Evolutionary conservation across 345 rosid species (phyloP), one percentile per base, ranked within the genome.

Genomic region (Murraya paniculata): DNA sequence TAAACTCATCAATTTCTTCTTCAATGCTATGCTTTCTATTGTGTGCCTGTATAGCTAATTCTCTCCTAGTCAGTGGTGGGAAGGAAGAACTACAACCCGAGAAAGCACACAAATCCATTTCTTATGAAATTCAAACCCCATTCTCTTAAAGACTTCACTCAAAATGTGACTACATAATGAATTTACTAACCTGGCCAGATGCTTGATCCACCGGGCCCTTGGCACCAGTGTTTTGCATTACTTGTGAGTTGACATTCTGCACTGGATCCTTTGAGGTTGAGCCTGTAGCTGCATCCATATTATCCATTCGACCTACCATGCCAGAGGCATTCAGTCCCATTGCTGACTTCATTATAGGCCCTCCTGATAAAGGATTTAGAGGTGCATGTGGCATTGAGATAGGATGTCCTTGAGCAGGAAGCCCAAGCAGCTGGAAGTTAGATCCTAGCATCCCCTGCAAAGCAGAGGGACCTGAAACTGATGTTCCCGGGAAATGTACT

Each of bases 381-480:
- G 89, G 83, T 68, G 84, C 72, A 73, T 68, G 77, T 19, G 83
- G 88, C 84, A 87, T 82, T 39, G 81, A 74, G 79, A 72, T 70
- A 62, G 91, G 92, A 76, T 84, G 66, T 60, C 89, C 91, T 77
- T 87, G 92, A 82, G 82, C 68, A 61, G 79, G 82, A 86, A 78
- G 59, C 79, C 89, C 83, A 61, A 79, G 82, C 81, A 84, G 71
- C 60, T 79, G 94, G 82, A 83, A 74, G 81, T 84, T 88, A 10
- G 87, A 73, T 75, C 86, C 86, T 36, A 80, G 79, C 84, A 84
- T 86, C 60, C 82, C 86, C 57, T 77, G 88, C 73, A 79, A 31
- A 71, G 84, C 76, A 60, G 74, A 18, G 2, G 84, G 74, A 24
- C 82, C 85, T 27, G 90, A 61, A 75, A 83, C 78, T 58, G 80